Evolutionary conservation across 192 early-diverging fungal species (phyloP), one percentile per base, ranked within the genome.

Genomic region (Geranomyces variabilis): DNA sequence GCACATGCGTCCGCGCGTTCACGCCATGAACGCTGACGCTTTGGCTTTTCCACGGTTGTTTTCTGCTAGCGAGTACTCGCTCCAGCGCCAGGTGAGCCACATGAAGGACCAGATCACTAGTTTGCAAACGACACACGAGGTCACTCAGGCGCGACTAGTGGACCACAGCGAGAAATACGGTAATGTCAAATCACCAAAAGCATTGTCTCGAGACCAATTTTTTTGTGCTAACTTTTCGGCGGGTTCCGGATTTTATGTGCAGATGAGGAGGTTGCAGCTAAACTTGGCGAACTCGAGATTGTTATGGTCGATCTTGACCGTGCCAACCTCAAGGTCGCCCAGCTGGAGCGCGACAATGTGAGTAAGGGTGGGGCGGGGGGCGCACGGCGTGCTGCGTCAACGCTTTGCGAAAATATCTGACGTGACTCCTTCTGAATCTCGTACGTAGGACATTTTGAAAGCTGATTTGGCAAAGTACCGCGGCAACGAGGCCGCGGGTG

Each of bases 241-340:
- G 36, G 36, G 10, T 41, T 7, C 36, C 36, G n/a, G n/a, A n/a
- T n/a, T n/a, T n/a, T n/a, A n/a, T n/a, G n/a, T 6, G 41, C 34
- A 74, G 75, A 96, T 70, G 89, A 94, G 59, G 89, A 93, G 60
- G 87, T 95, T 49, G 88, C 90, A 1, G 87, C 80, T 12, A 90
- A 91, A 67, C 79, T 94, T 29, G 93, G 92, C 7, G 95, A 96
- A 67, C 77, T 94, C n/a, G 94, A 97, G 70, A 94, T 97, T 55
- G 77, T 94, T 6, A 83, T 89, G 47, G 81, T 89, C 51, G 95
- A 97, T 66, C 79, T 95, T 45, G 94, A 97, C 61, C 87, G 90
- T 26, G 88, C 91, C 19, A 91, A 92, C 53, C 81, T 81, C 41
- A 91, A 86, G 59, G 79, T 91, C 9, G 83, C 85, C 5, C 83